These are phyloP conservation scores for Psilocybe cyanescens DNA, from an alignment of 768 basidiomycete species.

Conservation along the genomic window DNA sequence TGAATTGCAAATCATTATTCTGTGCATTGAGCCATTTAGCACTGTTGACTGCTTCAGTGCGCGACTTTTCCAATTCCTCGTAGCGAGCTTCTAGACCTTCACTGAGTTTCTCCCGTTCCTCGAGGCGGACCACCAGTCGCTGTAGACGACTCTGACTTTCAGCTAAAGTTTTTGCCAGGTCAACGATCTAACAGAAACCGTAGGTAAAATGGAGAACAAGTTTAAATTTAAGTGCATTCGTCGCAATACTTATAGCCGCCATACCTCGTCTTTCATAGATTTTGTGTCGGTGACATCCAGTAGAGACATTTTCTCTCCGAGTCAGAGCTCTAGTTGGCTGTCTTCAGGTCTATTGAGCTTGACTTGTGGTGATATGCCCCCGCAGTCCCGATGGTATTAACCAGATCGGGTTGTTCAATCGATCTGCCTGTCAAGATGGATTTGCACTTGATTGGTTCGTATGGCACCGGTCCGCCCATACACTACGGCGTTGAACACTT, in stretches of 20 bases:
- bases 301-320: slow-evolving; percentile 12
- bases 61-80: slow-evolving; percentile 40
- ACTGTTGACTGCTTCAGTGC: slow-evolving; percentile 25
- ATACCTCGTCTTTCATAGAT: slow-evolving; percentile 25
- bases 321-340: not conserved
- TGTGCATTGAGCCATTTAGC: slow-evolving; percentile 31
- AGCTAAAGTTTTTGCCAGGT: slow-evolving; percentile 21
- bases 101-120: slow-evolving; percentile 14
- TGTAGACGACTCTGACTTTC: slow-evolving; percentile 19
- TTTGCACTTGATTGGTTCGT: slow-evolving; percentile 25
- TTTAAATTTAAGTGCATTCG: not conserved
- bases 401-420: too few species aligned
- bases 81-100: slow-evolving; percentile 29
- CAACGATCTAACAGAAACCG: slow-evolving; percentile 16
- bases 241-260: not conserved
- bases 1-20: slow-evolving; percentile 37
- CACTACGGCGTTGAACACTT: not conserved
- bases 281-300: not conserved
- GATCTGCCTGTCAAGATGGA: not conserved
- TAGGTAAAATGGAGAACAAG: not conserved
- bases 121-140: slow-evolving; percentile 16
- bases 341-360: not conserved
- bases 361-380: slow-evolving; percentile 14
- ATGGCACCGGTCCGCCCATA: not conserved
- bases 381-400: not conserved